Evolutionary conservation across 768 basidiomycete species (phyloP).

Genomic region (Brasilioporus rufonigricans): DNA sequence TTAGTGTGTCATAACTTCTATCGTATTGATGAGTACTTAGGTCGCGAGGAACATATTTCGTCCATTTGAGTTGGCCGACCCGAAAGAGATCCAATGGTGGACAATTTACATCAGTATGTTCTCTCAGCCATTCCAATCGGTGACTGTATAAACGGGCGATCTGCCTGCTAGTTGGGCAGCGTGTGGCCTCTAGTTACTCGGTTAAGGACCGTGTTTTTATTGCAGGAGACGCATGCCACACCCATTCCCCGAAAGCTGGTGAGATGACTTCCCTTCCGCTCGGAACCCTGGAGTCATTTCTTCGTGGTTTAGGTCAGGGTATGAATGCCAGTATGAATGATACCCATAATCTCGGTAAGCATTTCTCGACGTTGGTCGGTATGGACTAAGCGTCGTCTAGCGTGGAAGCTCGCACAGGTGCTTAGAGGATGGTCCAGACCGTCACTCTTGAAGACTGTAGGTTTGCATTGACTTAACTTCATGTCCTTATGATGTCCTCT

Average conservation of each 20-base stretch:
- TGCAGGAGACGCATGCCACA: slow-evolving; percentile 73
- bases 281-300: not conserved
- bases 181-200: slow-evolving; percentile 63
- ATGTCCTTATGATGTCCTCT: not conserved
- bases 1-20: not conserved
- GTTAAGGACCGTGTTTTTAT: slow-evolving; percentile 66
- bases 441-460: slow-evolving; percentile 40
- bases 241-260: slow-evolving; percentile 67
- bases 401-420: slow-evolving; percentile 48
- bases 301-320: slow-evolving; percentile 52
- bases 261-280: not conserved
- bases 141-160: not conserved
- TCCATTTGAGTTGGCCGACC: slow-evolving; percentile 52
- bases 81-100: slow-evolving; percentile 62
- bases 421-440: slow-evolving; percentile 39
- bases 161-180: slow-evolving; percentile 58
- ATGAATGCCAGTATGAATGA: slow-evolving; percentile 80
- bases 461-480: not conserved
- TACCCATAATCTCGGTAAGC: slow-evolving; percentile 63
- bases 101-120: slow-evolving; percentile 66
- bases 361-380: slow-evolving; percentile 18
- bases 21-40: slow-evolving; percentile 27
- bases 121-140: not conserved
- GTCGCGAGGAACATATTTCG: slow-evolving; percentile 53
- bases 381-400: slow-evolving; percentile 51